A percentile compares a stretch with the other conserved stretches of the same genome.
Conservation (phyloP, 2,329 filamentous ascomycete genomes). For the Trichoderma sp. region DNA sequence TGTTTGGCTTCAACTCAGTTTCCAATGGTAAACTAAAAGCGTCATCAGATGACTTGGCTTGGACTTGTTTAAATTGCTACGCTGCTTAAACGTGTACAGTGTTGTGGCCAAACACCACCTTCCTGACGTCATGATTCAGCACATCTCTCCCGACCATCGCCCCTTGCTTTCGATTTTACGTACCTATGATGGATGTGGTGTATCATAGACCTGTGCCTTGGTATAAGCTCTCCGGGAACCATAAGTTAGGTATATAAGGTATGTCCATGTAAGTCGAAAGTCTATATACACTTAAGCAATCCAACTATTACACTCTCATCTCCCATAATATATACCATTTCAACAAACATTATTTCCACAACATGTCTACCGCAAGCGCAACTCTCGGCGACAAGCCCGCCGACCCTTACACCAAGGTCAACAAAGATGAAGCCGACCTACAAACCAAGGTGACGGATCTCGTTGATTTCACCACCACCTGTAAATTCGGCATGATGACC, state of each 20-base stretch:
- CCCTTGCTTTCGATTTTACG: neutral
- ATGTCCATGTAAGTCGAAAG: neutral
- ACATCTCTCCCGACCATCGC: neutral
- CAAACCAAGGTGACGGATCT: constrained; percentile 77
- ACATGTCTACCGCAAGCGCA: constrained; percentile 51
- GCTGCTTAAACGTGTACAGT: neutral
- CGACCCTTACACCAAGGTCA: constrained; percentile 79
- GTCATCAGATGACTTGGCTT: neutral
- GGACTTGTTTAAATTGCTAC: neutral
- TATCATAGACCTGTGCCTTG: neutral
- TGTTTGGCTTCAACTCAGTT: neutral
- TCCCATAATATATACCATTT: neutral
- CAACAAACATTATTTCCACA: constrained; percentile 8
- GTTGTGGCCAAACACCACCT: neutral
- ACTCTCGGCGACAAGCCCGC: constrained; percentile 60
- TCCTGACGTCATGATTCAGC: constrained; percentile 9
- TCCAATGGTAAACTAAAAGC: neutral
- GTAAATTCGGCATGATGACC: constrained; percentile 89
- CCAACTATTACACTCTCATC: no score
- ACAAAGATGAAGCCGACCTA: constrained; percentile 60
- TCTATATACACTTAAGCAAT: neutral
- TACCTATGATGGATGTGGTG: constrained; percentile 17
- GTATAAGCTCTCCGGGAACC: no score
- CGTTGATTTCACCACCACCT: constrained; percentile 63
- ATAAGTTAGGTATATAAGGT: no score